Evolutionary conservation across 805 yeast species (phyloP), one percentile per base, ranked within the genome.

Genomic region (Cyberlindnera saturnus): DNA sequence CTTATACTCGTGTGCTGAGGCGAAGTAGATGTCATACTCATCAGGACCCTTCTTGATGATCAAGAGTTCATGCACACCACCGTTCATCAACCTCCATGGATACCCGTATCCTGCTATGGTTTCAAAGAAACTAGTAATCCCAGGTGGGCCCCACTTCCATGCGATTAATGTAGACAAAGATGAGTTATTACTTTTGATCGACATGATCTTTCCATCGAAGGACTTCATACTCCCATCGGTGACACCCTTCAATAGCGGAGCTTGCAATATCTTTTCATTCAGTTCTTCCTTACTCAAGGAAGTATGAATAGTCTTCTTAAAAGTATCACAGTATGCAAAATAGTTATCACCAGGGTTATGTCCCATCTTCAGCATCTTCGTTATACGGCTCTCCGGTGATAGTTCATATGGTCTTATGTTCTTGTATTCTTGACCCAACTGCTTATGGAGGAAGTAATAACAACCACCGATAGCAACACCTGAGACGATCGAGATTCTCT

Each of bases 51-150:
- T 20, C 3, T 41, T 31, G 34, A 38, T 43, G 26, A 56, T 42
- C 17, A 47, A 36, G 1, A 56, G 28, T 18, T 56, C 60, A 20
- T 49, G 53, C 3, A 32, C 38, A 0, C 60, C 60, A 28, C 60
- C 60, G 37, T 47, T 53, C 59, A 56, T 53, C 39, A 56, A 8
- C 46, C 57, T 51, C 59, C 59, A 56, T 6, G 60, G 60, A 36
- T 51, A 54, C 11, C 60, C 60, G 28, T 51, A 56, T 1, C 38
- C 6, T 0, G 57, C 47, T 4, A 56, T 6, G 38, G 40, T 47
- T 19, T 53, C 54, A 34, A 51, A 56, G 17, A 30, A 40, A 2
- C 32, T 16, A 6, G 49, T 52, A 37, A 53, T 15, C 2, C 26
- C 13, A 7, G 32, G 13, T 4, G 43, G 32, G 14, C 9, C 17